A percentile compares a stretch with the other conserved stretches of the same genome.
Evolutionary conservation across 306 rosid genomes (phyloP).

Genomic region (Acmispon strigosus): DNA sequence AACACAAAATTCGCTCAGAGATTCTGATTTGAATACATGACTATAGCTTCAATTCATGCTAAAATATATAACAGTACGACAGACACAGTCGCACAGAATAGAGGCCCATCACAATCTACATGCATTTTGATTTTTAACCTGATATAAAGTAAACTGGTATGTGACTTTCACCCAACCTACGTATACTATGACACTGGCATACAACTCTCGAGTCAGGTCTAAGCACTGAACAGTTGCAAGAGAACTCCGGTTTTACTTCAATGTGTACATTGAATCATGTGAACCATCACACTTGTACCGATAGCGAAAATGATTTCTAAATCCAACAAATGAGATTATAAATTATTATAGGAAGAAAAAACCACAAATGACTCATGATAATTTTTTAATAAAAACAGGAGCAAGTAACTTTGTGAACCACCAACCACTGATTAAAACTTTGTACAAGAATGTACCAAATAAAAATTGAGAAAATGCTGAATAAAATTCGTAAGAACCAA

Average conservation of each 20-base stretch:
- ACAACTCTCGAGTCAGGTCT: not conserved
- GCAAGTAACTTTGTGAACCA: not conserved
- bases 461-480: not conserved
- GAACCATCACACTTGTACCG: not conserved
- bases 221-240: not conserved
- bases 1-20: slow-evolving; percentile 1
- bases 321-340: not conserved
- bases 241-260: not conserved
- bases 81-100: not conserved
- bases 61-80: not conserved
- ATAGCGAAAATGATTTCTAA: not conserved
- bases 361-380: too few species aligned
- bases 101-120: not conserved
- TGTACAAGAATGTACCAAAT: not conserved
- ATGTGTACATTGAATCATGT: not conserved
- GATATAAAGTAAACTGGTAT: not conserved
- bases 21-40: not conserved
- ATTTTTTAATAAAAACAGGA: too few species aligned
- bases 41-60: not conserved
- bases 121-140: not conserved
- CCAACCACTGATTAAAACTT: not conserved
- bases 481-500: not conserved
- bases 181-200: not conserved
- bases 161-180: not conserved
- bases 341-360: not conserved